Percentiles rank a stretch among this genome's conserved stretches.
These are phyloP conservation scores for Solanum pennellii DNA, from an alignment of 257 asterid genomes.

Conservation along the genomic window DNA sequence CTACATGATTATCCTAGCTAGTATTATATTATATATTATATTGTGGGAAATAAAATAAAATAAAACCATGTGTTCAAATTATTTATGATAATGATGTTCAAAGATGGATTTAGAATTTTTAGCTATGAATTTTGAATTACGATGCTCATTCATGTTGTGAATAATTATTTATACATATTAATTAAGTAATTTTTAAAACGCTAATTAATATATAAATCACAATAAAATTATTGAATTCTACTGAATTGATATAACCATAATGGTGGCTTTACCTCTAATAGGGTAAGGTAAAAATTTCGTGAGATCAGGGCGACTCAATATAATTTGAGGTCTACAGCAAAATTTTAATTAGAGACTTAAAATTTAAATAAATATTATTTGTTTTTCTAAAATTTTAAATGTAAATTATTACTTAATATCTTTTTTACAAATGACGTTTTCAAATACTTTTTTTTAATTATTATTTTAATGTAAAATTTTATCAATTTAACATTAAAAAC, in stretches of 20 bases:
- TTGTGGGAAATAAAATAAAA: not conserved
- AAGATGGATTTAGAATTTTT: not conserved
- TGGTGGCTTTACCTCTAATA: not conserved
- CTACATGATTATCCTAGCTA: not conserved
- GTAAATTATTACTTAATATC: no score
- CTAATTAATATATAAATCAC: fast-evolving
- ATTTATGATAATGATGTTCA: not conserved
- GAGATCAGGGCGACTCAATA: no score
- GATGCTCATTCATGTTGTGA: not conserved
- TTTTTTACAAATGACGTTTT: no score
- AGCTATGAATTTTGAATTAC: not conserved
- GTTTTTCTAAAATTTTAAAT: no score
- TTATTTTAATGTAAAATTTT: no score
- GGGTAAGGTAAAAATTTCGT: not conserved
- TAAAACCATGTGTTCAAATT: not conserved
- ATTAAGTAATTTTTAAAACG: not conserved
- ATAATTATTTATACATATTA: not conserved
- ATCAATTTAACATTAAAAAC: no score
- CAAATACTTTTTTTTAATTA: no score
- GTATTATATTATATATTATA: not conserved
- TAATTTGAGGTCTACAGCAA: no score
- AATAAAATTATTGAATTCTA: not conserved
- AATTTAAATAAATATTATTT: no score
- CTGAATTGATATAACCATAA: not conserved
- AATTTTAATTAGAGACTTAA: no score